Evolutionary conservation across 176 grass and related monocot species (phyloP).

Genomic region (Paspalum vaginatum): DNA sequence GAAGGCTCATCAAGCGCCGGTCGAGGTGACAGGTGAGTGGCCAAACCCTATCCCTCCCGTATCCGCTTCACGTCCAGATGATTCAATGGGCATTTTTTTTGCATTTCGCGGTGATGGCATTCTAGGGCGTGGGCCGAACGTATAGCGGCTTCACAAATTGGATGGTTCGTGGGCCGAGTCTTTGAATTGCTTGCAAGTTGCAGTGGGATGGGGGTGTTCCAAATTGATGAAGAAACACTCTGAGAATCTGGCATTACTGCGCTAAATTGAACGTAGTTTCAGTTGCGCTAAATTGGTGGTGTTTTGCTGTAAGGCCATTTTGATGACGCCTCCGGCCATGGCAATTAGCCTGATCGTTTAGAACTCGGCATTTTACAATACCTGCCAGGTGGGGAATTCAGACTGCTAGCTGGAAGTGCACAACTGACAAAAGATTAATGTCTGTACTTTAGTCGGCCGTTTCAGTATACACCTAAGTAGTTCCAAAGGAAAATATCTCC

Average conservation of each 20-base stretch:
- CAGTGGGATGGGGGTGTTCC: neutral
- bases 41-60: neutral
- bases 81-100: neutral
- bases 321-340: neutral
- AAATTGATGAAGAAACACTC: neutral
- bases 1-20: slow-evolving; percentile 40
- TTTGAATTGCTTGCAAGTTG: neutral
- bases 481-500: neutral
- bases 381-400: neutral
- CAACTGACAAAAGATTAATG: slow-evolving; percentile 13
- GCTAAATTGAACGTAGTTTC: neutral
- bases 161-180: neutral
- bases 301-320: neutral
- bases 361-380: neutral
- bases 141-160: neutral
- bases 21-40: slow-evolving; percentile 51
- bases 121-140: neutral
- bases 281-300: neutral
- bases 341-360: neutral
- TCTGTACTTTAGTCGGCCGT: neutral
- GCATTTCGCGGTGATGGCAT: neutral
- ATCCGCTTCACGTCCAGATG: neutral
- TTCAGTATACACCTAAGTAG: neutral
- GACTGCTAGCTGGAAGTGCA: neutral
- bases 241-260: neutral